Base-by-base conservation (phyloP, 495 filamentous ascomycete genomes). In the Diplogelasinospora grovesii region DNA sequence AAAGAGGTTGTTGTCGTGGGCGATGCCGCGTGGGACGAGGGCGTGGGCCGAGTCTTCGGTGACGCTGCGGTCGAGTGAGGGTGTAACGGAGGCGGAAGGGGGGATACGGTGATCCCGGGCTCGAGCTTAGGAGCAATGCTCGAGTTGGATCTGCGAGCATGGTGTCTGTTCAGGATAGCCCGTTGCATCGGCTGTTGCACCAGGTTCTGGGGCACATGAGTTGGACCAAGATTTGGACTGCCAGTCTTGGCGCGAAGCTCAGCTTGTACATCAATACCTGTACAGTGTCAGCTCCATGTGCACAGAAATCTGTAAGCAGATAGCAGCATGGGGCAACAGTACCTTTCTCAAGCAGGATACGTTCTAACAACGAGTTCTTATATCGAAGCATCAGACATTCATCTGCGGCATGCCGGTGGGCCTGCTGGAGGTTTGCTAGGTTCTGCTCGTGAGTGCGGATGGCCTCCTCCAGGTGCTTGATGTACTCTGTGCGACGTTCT, bases 361-460 rank as follows among this genome's bases (percentile, higher is more conserved):
- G 78, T 64, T 98, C 92, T 8, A 98, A 76, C 30, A 97, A 71
- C 19, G 90, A 96, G 62, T 97, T 98, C 68, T 97, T 97, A 64
- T 97, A 97, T 23, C 93, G 83, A 48, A 98, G 70, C 93, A 97
- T 97, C 48, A 97, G 67, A 60, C 93, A 97, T 61, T 97, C 92
- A 58, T 98, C 93, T 22, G 93, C 92, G 32, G 92, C 93, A 51
- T 78, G 86, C 39, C 93, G 85, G 58, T 97, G 92, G 36, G 86
- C 93, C 52, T 92, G 85, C 62, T 96, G 93, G 41, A 97, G 73
- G 49, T 78, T 90, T 48, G 90, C 83, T 26, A 98, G 70, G 47
- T 83, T 84, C 47, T 95, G 87, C 64, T 98, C 92, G 70, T 97
- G 92, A 48, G 88, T 89, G 59, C 94, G 93, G 63, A 98, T 97